Evolutionary conservation across 2,329 filamentous ascomycete species (phyloP), one percentile per base, ranked within the genome.

Genomic region (Monosporascus sp.): DNA sequence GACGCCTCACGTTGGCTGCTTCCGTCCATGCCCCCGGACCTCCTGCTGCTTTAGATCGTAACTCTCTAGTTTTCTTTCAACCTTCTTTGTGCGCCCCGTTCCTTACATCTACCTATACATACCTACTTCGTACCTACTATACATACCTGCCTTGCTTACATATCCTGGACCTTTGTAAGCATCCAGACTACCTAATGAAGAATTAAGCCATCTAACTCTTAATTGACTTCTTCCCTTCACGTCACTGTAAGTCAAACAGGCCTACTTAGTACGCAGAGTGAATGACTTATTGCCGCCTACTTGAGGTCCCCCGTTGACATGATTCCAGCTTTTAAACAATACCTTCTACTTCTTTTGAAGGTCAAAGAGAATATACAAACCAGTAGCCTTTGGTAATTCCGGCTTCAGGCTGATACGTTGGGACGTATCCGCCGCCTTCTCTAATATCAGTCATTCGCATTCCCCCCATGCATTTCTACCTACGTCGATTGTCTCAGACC

Each of bases 201-300:
- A 46, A 46, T 46, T 46, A 46, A n/a, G 14, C 43, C 20, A 19
- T 27, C 43, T 24, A 35, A 35, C 5, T 35, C 22, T 27, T 46
- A 22, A n/a, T 46, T 46, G 24, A 46, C 19, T 22, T n/a, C 16
- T 61, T 61, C 48, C 52, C 57, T 66, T 67, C 63, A 45, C 58
- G 61, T 67, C 66, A 62, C 57, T 68, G 66, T 68, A 65, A 67
- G 66, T 67, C 51, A 56, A 48, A 37, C 46, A 37, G 19, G 20
- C 52, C 24, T 44, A 17, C 38, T 22, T 24, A 46, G 17, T 31
- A 19, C 26, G 3, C n/a, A 14, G 19, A 43, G 40, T 20, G 19
- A 17, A 49, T 17, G 35, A 19, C 6, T 35, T 50, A 47, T n/a
- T 31, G 5, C 11, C 38, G 48, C 48, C 20, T 37, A n/a, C 17